phyloP scores from a whole-genome alignment of 495 filamentous ascomycete species.

The Terfezia boudieri region DNA sequence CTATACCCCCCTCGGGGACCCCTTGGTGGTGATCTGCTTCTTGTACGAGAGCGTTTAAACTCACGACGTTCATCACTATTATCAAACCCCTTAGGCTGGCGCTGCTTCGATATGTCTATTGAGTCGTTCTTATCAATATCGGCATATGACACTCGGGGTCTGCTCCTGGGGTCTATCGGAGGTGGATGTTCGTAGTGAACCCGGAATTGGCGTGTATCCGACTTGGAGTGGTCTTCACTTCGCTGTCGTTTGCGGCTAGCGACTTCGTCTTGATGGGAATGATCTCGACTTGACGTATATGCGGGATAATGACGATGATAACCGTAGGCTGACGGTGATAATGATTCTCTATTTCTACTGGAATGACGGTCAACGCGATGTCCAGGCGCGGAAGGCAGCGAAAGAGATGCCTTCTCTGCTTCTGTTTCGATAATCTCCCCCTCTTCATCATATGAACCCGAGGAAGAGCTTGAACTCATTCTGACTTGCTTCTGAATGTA shows the following conservation, averaged over 20 bases:
- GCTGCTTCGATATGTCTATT: slow-evolving; percentile 1
- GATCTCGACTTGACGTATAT: slow-evolving; percentile 27
- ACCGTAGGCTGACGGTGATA: slow-evolving; percentile 19
- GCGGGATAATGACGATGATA: slow-evolving; percentile 37
- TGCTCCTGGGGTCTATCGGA: slow-evolving; percentile 5
- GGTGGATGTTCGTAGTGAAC: slow-evolving; percentile 14
- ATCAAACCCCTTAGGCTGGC: slow-evolving; percentile 8
- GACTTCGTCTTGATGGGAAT: slow-evolving; percentile 12
- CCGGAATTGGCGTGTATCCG: slow-evolving; percentile 14
- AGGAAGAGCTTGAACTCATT: slow-evolving; percentile 24
- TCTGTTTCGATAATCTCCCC: slow-evolving; percentile 48
- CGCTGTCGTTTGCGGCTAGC: slow-evolving; percentile 17
- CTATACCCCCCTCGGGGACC: slow-evolving; percentile 24
- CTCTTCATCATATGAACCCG: slow-evolving; percentile 43
- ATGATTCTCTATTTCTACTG: slow-evolving; percentile 31
- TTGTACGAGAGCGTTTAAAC: slow-evolving; percentile 42
- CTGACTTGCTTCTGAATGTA: not conserved
- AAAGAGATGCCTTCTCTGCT: slow-evolving; percentile 44
- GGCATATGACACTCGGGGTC: slow-evolving; percentile 17
- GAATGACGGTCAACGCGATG: slow-evolving; percentile 54
- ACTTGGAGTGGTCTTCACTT: slow-evolving; percentile 12
- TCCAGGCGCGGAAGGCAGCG: slow-evolving; percentile 52
- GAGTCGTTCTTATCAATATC: slow-evolving; percentile 18
- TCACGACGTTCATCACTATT: slow-evolving; percentile 24
- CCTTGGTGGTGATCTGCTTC: slow-evolving; percentile 41